phyloP scores from a whole-genome alignment of 371 early-diverging fungal species.

The Smittium culicis region DNA sequence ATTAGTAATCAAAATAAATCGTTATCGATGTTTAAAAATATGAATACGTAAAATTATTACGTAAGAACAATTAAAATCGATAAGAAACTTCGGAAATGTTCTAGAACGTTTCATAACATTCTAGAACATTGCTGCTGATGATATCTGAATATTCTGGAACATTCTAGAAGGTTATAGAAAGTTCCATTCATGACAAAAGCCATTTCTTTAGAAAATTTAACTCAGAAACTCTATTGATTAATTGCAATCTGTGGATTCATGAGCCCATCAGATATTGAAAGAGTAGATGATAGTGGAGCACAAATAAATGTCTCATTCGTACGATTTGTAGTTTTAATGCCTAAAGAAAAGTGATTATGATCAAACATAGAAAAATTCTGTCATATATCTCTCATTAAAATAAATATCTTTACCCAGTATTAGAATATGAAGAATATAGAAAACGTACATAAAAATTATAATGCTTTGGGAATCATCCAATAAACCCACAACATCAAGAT shows the following conservation, averaged over 20 bases:
- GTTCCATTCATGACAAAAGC: not conserved
- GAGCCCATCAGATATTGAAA: not conserved
- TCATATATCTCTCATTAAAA: not conserved
- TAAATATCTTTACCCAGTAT: not conserved
- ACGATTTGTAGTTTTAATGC: not conserved
- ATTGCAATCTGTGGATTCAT: conserved; percentile 1
- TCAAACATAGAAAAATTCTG: not conserved
- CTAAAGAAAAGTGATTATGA: not conserved
- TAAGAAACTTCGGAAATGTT: too few species aligned
- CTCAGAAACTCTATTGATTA: not conserved
- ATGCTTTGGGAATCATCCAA: not conserved
- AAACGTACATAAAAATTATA: not conserved
- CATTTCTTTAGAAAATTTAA: not conserved
- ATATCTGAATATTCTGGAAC: too few species aligned
- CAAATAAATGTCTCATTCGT: not conserved
- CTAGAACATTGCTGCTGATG: too few species aligned
- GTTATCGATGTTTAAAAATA: not conserved
- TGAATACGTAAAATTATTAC: not conserved
- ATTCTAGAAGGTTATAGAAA: not conserved
- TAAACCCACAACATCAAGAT: not conserved
- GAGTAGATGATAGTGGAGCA: not conserved
- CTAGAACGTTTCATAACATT: too few species aligned
- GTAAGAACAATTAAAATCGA: not conserved
- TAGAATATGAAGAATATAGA: not conserved
- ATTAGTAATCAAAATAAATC: not conserved